phyloP scores from a whole-genome alignment of 2,329 filamentous ascomycete species.

The Exophiala dermatitidis region DNA sequence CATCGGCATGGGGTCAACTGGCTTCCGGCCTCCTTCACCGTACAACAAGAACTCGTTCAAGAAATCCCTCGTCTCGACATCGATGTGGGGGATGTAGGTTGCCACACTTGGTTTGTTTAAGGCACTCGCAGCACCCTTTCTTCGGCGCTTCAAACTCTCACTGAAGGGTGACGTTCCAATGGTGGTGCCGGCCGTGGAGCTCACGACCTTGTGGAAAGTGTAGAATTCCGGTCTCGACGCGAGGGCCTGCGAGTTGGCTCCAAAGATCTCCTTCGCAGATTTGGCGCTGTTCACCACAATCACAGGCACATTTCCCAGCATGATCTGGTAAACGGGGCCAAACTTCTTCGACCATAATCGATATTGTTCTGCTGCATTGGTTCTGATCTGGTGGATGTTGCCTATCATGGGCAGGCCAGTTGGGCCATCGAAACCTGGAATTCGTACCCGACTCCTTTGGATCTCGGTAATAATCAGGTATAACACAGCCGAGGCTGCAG shows the following conservation, averaged over 20 bases:
- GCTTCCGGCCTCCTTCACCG: constrained; percentile 47
- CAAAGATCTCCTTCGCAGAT: constrained; percentile 46
- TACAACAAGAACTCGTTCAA: constrained; percentile 54
- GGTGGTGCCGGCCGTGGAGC: constrained; percentile 54
- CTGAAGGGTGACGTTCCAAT: constrained; percentile 62
- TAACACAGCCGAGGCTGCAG: constrained; percentile 25
- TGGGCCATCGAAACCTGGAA: constrained; percentile 45
- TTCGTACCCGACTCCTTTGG: constrained; percentile 40
- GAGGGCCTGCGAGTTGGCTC: constrained; percentile 48
- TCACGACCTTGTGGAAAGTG: constrained; percentile 51
- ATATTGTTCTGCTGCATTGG: constrained; percentile 52
- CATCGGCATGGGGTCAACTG: constrained; percentile 61
- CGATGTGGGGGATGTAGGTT: constrained; percentile 56
- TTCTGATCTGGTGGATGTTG: constrained; percentile 49
- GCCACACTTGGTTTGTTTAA: constrained; percentile 59
- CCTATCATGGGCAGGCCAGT: constrained; percentile 48
- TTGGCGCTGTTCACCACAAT: constrained; percentile 51
- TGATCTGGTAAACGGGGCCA: constrained; percentile 50
- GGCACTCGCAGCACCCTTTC: constrained; percentile 59
- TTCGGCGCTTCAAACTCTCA: constrained; percentile 56
- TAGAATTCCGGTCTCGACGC: constrained; percentile 53
- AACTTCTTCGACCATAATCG: constrained; percentile 47
- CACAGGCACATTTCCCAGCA: constrained; percentile 51
- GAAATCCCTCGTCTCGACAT: constrained; percentile 57
- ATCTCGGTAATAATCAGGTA: constrained; percentile 47